phyloP scores from a whole-genome alignment of 2,329 filamentous ascomycete species.

The Aspergillus hortae region DNA sequence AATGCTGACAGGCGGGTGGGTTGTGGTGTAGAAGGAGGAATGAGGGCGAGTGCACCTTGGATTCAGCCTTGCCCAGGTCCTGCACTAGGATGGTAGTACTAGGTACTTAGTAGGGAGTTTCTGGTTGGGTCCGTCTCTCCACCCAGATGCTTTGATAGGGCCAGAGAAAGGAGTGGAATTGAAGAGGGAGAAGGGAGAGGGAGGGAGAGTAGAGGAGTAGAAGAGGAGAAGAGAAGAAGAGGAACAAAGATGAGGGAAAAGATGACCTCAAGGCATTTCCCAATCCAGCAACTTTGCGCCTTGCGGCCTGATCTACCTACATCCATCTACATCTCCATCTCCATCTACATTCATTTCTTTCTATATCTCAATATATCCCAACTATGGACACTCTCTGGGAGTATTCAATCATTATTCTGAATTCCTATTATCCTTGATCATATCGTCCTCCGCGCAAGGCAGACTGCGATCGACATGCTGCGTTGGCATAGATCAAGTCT shows the following conservation, averaged over 20 bases:
- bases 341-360: too few species aligned
- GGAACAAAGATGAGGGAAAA: background rate
- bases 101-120: too few species aligned
- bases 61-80: slow-evolving; percentile 20
- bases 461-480: too few species aligned
- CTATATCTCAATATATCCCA: too few species aligned
- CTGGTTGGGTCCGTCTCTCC: background rate
- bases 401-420: too few species aligned
- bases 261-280: background rate
- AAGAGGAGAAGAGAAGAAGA: background rate
- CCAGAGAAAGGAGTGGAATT: background rate
- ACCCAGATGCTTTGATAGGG: background rate
- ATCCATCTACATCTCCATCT: background rate
- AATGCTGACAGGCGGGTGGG: background rate
- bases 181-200: background rate
- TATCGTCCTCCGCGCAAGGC: too few species aligned
- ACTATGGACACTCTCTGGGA: too few species aligned
- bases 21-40: too few species aligned
- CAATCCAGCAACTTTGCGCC: background rate
- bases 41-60: slow-evolving; percentile 14
- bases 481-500: too few species aligned
- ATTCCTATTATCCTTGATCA: too few species aligned
- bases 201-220: background rate
- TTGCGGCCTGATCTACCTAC: slow-evolving; percentile 4
- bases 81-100: background rate